Conservation (phyloP, 805 yeast species). For the Naumovozyma castellii region DNA sequence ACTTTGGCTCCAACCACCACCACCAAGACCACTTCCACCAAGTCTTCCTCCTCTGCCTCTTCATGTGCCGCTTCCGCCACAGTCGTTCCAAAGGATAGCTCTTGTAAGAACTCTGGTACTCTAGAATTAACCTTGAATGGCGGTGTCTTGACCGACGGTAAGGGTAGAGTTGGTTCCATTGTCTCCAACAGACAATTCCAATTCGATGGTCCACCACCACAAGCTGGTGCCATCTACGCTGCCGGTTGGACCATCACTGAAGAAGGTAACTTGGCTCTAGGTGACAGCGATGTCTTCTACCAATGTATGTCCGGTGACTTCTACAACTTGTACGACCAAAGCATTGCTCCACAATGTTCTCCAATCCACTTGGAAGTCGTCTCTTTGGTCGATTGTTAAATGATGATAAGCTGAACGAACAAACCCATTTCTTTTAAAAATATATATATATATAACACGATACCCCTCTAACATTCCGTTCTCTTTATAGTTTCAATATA, state of each 20-base stretch:
- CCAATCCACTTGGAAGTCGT: conserved; percentile 45
- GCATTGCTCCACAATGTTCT: conserved; percentile 45
- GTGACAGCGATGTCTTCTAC: conserved; percentile 47
- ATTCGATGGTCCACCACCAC: conserved; percentile 69
- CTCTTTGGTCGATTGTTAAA: conserved; percentile 34
- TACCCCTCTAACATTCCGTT: no score
- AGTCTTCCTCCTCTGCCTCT: conserved; percentile 17
- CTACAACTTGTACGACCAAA: conserved; percentile 56
- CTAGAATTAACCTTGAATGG: conserved; percentile 41
- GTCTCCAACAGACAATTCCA: conserved; percentile 68
- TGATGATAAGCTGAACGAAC: no score
- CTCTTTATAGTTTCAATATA: no score
- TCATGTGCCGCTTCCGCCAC: conserved; percentile 21
- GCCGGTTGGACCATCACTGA: conserved; percentile 47
- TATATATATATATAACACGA: not conserved
- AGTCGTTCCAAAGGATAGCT: conserved; percentile 4
- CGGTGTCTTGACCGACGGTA: conserved; percentile 41
- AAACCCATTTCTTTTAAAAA: no score
- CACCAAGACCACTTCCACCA: conserved; percentile 18
- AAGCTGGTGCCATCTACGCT: conserved; percentile 54
- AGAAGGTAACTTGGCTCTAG: conserved; percentile 50
- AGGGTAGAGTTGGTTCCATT: conserved; percentile 57
- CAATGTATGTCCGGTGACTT: conserved; percentile 59
- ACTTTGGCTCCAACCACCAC: conserved; percentile 11
- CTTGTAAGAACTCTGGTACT: conserved; percentile 37